Evolutionary conservation across 108 stramenopile species (phyloP), one percentile per base, ranked within the genome.

Genomic region (Stephanodiscus triporus): DNA sequence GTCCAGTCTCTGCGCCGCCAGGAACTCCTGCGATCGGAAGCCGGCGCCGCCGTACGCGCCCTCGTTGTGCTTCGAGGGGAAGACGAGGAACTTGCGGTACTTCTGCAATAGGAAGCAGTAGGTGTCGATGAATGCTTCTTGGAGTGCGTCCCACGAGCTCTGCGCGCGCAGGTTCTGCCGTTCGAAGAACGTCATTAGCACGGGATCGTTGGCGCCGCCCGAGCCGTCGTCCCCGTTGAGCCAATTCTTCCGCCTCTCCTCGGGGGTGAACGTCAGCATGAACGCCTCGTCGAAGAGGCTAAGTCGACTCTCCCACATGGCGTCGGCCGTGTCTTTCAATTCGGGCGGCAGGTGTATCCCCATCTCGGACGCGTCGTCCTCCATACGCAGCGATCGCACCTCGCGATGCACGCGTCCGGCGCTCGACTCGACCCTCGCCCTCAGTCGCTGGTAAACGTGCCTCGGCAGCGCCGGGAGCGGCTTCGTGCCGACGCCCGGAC

Each of bases 201-300:
- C 58, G 20, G 69, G 76, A 50, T 86, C 84, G 34, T 74, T 58
- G 19, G 29, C 38, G 20, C n/a, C 55, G 4, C 80, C 82, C 6
- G 86, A 86, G 10, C 83, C 72, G 64, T 91, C 86, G 68, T 90
- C 88, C 37, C 91, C 88, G 54, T 90, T 93, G 77, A 95, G 73
- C 40, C 80, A 63, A 81, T 93, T 88, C 78, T 90, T 93, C 9
- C 91, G 73, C 10, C 86, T 42, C 47, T 90, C 85, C 77, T 93
- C 89, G 6, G 89, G 89, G 27, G 88, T 93, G 58, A 87, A 89
- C 43, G 81, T 73, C 22, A 93, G 71, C 70, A 91, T 82, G 65
- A 93, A 93, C 37, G 92, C 92, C 72, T 93, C 92, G 76, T 92
- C 91, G 66, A 88, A 89, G 8, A 92, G 65, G 55, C 76, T 82